Base-by-base conservation (phyloP, 495 filamentous ascomycete genomes). In the Hapsidospora chrysogenum region DNA sequence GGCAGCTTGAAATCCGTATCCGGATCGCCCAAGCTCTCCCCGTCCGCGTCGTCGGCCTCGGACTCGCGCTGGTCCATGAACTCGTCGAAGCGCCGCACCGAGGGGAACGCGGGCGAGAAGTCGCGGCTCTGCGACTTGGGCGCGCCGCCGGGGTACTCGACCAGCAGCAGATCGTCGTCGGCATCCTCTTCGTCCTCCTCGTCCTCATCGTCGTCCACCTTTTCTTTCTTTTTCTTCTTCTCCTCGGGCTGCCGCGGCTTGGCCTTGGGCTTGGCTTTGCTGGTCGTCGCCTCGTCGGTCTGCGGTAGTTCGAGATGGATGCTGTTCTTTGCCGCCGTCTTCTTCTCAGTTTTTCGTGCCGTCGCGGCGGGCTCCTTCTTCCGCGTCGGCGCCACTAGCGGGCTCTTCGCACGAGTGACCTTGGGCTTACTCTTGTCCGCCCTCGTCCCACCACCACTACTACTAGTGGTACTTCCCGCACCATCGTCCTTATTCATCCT, bases 121-220 rank as follows among this genome's bases (percentile, higher is more conserved):
- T 51, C 44, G 11, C 37, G 29, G 37, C 29, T 19, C 13, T 13
- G 20, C 22, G 20, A 45, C 25, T 48, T 8, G 13, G 51, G 41
- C 2, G 49, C 46, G 36, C 54, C 60, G 25, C 50, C 58, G 0
- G 61, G 61, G 34, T 59, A 60, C 36, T 66, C 61, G 26, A 66
- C 50, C n/a, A 50, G 51, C 18, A 66, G 50, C 1, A 50, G 52
- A n/a, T 49, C 43, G 37, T 61, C 60, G 32, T 63, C 61, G 27
- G 59, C 60, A 9, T 56, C 57, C 22, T 58, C 59, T 15, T 63
- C 61, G 3, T 61, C 57, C 44, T 61, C 47, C 38, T 54, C 40
- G 38, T 60, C 39, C 43, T 50, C 9, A 37, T 47, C 22, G 40
- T 47, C 25, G 18, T 30, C 38, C 2, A 42, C 31, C 29, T 52